Evolutionary conservation across 129 eudicot species (phyloP).

Genomic region (Silybum marianum): DNA sequence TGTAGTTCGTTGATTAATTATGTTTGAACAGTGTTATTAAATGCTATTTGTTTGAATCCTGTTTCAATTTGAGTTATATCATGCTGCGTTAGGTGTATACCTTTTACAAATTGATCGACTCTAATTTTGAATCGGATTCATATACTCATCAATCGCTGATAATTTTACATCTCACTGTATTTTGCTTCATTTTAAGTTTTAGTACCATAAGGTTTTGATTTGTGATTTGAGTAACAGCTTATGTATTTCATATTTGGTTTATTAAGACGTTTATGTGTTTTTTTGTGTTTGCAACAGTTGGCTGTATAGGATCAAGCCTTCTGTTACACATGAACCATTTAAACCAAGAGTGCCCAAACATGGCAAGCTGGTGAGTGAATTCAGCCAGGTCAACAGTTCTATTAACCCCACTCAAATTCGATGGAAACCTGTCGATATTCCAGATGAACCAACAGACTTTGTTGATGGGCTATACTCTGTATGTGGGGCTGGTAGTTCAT

Average conservation of each 20-base stretch:
- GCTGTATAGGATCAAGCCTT: slow-evolving; percentile 92
- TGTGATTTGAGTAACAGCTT: not conserved
- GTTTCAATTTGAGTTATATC: not conserved
- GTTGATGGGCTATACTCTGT: slow-evolving; percentile 79
- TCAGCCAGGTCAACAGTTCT: slow-evolving; percentile 67
- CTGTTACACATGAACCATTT: slow-evolving; percentile 97
- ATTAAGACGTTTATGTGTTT: slow-evolving; percentile 1
- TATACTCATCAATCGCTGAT: not conserved
- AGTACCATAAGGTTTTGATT: not conserved
- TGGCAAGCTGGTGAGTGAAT: slow-evolving; percentile 81
- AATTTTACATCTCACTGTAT: not conserved
- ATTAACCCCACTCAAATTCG: slow-evolving; percentile 89
- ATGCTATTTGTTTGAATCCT: not conserved
- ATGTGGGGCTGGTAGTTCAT: slow-evolving; percentile 98
- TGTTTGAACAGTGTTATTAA: not conserved
- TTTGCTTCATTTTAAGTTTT: not conserved
- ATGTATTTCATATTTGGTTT: not conserved
- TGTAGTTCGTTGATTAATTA: not conserved
- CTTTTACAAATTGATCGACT: not conserved
- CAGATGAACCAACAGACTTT: slow-evolving; percentile 67
- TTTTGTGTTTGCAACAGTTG: slow-evolving; percentile 55
- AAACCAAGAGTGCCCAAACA: slow-evolving; percentile 64
- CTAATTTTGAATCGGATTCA: not conserved
- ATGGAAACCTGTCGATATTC: slow-evolving; percentile 83
- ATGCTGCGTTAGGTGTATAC: not conserved